Percentiles rank a stretch among this genome's conserved stretches.
Evolutionary conservation across 176 grass and related monocot species (phyloP).

Genomic region (Ensete glaucum): DNA sequence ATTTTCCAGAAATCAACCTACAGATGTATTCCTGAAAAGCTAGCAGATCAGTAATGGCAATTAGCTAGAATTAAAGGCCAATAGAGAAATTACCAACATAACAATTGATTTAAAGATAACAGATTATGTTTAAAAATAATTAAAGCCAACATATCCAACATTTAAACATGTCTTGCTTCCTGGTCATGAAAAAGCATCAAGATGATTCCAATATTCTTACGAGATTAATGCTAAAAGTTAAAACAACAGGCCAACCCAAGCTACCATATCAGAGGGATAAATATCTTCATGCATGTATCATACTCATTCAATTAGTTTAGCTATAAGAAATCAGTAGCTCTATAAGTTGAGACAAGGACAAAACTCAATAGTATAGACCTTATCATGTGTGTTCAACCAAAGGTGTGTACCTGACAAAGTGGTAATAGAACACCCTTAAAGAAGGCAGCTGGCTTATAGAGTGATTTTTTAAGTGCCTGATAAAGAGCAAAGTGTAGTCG

Average conservation of each 20-base stretch:
- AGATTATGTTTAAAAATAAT: not conserved
- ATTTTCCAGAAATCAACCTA: not conserved
- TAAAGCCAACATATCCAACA: not conserved
- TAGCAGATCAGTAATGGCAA: not conserved
- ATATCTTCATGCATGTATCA: not conserved
- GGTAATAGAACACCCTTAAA: constrained; percentile 86
- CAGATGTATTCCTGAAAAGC: not conserved
- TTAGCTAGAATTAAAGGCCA: not conserved
- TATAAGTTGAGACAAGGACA: not conserved
- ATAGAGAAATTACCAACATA: not conserved
- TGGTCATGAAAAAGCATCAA: too few relatives aligned
- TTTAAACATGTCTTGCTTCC: too few relatives aligned
- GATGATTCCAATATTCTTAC: too few relatives aligned
- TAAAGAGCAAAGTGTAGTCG: constrained; percentile 87
- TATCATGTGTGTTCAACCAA: not conserved
- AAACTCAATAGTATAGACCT: not conserved
- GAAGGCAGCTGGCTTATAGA: constrained; percentile 81
- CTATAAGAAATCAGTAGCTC: not conserved
- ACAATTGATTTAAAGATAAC: not conserved
- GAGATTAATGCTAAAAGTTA: too few relatives aligned
- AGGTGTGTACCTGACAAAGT: constrained; percentile 67
- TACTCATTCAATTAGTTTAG: not conserved
- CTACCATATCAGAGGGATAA: too few relatives aligned
- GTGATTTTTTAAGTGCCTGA: constrained; percentile 62
- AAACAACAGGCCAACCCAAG: not conserved